Percentiles rank a stretch among this genome's conserved stretches.
phyloP scores from a whole-genome alignment of 139 green algal species.

The Chlamydomonas sp. region DNA sequence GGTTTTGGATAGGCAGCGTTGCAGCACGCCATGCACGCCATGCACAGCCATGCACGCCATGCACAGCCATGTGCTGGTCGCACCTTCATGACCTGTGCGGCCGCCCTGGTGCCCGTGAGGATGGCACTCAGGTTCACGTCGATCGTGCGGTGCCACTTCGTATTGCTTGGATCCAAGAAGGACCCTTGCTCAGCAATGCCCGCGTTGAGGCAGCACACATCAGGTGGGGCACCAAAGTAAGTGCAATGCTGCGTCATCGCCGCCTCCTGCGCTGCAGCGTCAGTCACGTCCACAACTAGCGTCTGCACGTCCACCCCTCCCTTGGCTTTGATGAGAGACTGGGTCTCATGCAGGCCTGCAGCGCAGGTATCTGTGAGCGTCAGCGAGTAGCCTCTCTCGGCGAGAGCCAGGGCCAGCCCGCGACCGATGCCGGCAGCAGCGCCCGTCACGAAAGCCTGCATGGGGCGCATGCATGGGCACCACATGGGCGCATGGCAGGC shows the following conservation, averaged over 20 bases:
- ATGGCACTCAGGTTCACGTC: slow-evolving; percentile 65
- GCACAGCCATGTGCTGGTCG: no score
- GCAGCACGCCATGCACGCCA: not conserved
- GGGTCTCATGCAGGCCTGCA: not conserved
- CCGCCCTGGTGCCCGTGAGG: slow-evolving; percentile 22
- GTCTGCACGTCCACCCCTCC: slow-evolving; percentile 1
- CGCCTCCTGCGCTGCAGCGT: no score
- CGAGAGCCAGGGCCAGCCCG: not conserved
- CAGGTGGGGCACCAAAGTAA: slow-evolving; percentile 31
- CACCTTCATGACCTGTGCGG: slow-evolving; percentile 10
- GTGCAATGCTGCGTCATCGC: not conserved
- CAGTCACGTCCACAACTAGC: not conserved
- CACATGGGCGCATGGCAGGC: no score
- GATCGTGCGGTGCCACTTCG: slow-evolving; percentile 45
- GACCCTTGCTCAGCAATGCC: slow-evolving; percentile 59
- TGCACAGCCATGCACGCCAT: not conserved
- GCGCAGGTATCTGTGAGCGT: not conserved
- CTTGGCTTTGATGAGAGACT: not conserved
- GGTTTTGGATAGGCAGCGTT: not conserved
- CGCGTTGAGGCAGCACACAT: slow-evolving; percentile 65
- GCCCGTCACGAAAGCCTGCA: slow-evolving; percentile 4
- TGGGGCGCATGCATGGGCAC: no score
- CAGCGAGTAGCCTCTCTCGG: not conserved
- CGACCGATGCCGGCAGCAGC: slow-evolving; percentile 2
- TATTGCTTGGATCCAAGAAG: slow-evolving; percentile 17